A percentile compares a stretch with the other conserved stretches of the same genome.
phyloP scores from a whole-genome alignment of 306 rosid genomes.

The Biancaea sappan region DNA sequence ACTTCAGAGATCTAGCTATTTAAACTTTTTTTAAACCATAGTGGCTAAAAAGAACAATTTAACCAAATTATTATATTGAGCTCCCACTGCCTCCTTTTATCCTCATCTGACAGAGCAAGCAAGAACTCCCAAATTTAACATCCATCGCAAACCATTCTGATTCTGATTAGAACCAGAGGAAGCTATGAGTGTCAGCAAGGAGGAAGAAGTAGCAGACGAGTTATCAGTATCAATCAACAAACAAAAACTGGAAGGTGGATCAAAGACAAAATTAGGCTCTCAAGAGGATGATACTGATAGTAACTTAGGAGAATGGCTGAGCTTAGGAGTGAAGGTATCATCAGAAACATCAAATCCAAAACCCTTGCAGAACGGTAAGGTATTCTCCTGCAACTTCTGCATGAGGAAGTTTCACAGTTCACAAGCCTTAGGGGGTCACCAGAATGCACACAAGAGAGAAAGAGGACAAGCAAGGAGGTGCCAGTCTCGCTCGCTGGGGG shows the following conservation, averaged over 20 bases:
- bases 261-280: too few relatives aligned
- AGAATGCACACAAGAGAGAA: conserved; percentile 81
- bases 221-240: conserved; percentile 21
- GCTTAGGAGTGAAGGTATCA: conserved; percentile 52
- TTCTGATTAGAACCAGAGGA: neutral
- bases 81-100: conserved; percentile 37
- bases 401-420: conserved; percentile 75
- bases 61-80: conserved; percentile 35
- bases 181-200: conserved; percentile 42
- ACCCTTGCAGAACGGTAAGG: conserved; percentile 43
- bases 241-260: conserved; percentile 28
- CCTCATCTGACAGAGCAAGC: conserved; percentile 38
- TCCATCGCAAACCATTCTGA: conserved; percentile 29
- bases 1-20: too few relatives aligned
- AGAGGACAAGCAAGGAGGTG: conserved; percentile 67
- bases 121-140: conserved; percentile 20
- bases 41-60: conserved; percentile 33
- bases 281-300: too few relatives aligned
- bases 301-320: conserved; percentile 60
- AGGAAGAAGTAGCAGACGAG: conserved; percentile 23
- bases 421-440: conserved; percentile 84
- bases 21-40: too few relatives aligned
- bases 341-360: conserved; percentile 45
- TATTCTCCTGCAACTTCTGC: conserved; percentile 72
- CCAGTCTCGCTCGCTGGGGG: conserved; percentile 62